Percentiles rank a stretch among this genome's conserved stretches.
These are phyloP conservation scores for Sporisorium iseilematis-ciliati DNA, from an alignment of 1,284 basidiomycete genomes.

Conservation along the genomic window DNA sequence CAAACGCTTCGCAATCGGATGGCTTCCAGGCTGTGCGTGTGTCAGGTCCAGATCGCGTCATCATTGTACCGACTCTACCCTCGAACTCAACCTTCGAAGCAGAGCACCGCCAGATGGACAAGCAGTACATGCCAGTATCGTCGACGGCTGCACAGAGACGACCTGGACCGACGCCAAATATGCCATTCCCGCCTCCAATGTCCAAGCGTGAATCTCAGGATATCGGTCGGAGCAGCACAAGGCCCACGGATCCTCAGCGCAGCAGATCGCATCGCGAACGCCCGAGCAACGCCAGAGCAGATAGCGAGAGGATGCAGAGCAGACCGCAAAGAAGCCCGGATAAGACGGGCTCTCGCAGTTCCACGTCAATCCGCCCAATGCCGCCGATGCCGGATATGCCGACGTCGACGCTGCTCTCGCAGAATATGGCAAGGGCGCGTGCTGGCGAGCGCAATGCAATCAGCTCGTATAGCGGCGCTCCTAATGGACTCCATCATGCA, in stretches of 20 bases:
- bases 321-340: conserved; percentile 11
- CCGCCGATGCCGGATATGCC: conserved; percentile 13
- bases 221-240: neutral
- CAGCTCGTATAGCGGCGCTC: conserved; percentile 1
- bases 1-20: conserved; percentile 7
- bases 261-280: conserved; percentile 20
- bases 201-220: conserved; percentile 9
- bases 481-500: conserved; percentile 1
- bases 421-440: conserved; percentile 13
- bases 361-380: conserved; percentile 13
- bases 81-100: neutral
- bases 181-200: neutral
- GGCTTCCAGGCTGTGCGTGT: conserved; percentile 30
- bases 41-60: conserved; percentile 28
- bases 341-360: conserved; percentile 10
- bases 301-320: conserved; percentile 5
- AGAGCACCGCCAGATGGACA: neutral
- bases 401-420: conserved; percentile 11
- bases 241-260: conserved; percentile 6
- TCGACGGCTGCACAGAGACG: conserved; percentile 4
- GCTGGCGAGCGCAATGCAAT: conserved; percentile 12
- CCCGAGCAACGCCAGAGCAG: neutral
- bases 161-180: conserved; percentile 10
- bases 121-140: neutral
- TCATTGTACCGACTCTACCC: conserved; percentile 12